Evolutionary conservation across 768 basidiomycete species (phyloP), one percentile per base, ranked within the genome.

Genomic region (Fibroporia radiculosa): DNA sequence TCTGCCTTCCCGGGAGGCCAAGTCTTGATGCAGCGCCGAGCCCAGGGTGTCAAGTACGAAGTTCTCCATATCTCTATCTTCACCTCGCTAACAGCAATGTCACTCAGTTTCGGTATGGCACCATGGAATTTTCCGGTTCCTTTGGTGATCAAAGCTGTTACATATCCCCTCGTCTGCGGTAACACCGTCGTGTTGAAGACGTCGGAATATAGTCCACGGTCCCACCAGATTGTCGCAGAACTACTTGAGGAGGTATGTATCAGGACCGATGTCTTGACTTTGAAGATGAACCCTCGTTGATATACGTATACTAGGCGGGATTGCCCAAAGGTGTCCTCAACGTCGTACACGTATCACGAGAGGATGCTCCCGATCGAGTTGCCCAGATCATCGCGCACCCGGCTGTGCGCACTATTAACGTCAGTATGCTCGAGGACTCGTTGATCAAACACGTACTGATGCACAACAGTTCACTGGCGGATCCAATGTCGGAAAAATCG

Each of bases 281-380:
- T 6, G 33, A 5, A 22, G 4, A n/a, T 19, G 10, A 18, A 19
- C 6, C 22, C 13, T 20, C 7, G 19, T 28, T 31, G n/a, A 28
- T 28, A 16, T 1, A 22, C 3, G 14, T 4, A 4, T 14, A 6
- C 13, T 24, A 71, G 56, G 80, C 80, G 0, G 80, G 82, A 1
- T 58, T 85, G 1, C 82, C 82, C 4, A 57, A 63, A 13, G 79
- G 79, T 5, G 79, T 78, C 7, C 51, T 83, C 4, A 80, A 82
- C 51, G 73, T 70, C 54, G 50, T 82, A 14, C 68, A 73, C 4
- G 68, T 72, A 49, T 68, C 73, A 4, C 56, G 61, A 12, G 67
- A 73, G 34, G 62, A 58, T 33, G 65, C 72, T 0, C 74, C 78
- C 2, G 52, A 55, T 1, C 55, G 72, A 26, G 71, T 71, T 0